Base-by-base conservation (phyloP, 768 basidiomycete species). In the Agrocybe pediades region DNA sequence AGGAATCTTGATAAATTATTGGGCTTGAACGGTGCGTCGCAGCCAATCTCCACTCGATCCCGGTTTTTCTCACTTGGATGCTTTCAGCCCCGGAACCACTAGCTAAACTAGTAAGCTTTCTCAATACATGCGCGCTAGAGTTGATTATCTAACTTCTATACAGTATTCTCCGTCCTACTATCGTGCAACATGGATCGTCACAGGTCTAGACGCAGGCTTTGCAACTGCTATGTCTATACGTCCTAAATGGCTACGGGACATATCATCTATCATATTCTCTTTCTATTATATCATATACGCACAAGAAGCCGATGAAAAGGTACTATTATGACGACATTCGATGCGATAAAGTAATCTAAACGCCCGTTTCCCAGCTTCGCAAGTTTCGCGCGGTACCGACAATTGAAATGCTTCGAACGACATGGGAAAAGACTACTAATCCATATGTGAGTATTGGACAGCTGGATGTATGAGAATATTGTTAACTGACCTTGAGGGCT, bases 401-500 rank as follows among this genome's bases (percentile, higher is more conserved):
- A 0, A 87, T 98, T 20, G 96, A 99, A 73, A 94, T 98, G 90
- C 81, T 99, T 20, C 86, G 97, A 2, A 78, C 83, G 16, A 98
- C 94, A 20, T 99, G 97, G 97, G 95, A 96, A 71, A 99, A 99
- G 77, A 92, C 93, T 0, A 80, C 81, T 1, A 96, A 98, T 71
- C 97, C 95, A 55, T 90, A 92, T 74, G 93, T 92, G 63, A 57
- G 83, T 66, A 19, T 16, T 39, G 24, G n/a, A 20, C 45, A 56
- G 27, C 45, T 26, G 9, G 6, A 21, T 17, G 41, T 33, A 36
- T 48, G 54, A 41, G 52, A n/a, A 46, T 16, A 7, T 56, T 16
- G 21, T 23, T 39, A 23, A 17, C 42, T 41, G 33, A 47, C 41
- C 43, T 59, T 49, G 24, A 39, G 46, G 42, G 39, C 17, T 26